Evolutionary conservation across 768 basidiomycete genomes (phyloP), one percentile per base, ranked within the genome.

Genomic region (Boletus pseudo-olivaceus): DNA sequence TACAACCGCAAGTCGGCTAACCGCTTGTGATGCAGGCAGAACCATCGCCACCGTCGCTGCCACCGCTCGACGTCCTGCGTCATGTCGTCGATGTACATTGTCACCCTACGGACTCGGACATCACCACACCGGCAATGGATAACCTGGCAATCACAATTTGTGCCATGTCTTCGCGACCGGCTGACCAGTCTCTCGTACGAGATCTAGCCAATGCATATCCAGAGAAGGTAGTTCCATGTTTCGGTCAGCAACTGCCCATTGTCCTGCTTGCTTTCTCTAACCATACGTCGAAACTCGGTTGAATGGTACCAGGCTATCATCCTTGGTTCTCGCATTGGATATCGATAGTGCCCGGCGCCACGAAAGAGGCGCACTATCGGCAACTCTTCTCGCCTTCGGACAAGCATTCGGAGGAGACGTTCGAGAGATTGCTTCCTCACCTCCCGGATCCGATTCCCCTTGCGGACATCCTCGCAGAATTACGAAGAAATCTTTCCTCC

Each of bases 251-350:
- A 32, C 46, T 30, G 37, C 52, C 45, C 47, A 49, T 39, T 54
- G 42, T 51, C 42, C 54, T 56, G 9, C 47, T 54, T 47, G 51
- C 48, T 40, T 57, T 54, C 38, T 51, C 45, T 64, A 27, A 50
- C 20, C 52, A 45, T 37, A 15, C 23, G 50, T 50, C 49, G 34
- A 55, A 44, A 61, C 43, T 39, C 49, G 47, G 50, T 51, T 33
- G 42, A 51, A 50, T 32, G 44, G 20, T 20, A 46, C n/a, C 62
- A 93, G 91, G 95, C 42, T 85, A 93, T 64, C 96, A 98, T 67
- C 96, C 96, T 2, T 98, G 96, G 96, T 95, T 90, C 71, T 79
- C 86, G 3, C 84, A 97, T 69, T 78, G 78, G 57, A 90, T 97
- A 62, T 79, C 87, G 30, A 62, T 80, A 51, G 67, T 61, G 45